A percentile compares a stretch with the other conserved stretches of the same genome.
phyloP scores from a whole-genome alignment of 2,329 filamentous ascomycete genomes.

The Emergomyces africanus region DNA sequence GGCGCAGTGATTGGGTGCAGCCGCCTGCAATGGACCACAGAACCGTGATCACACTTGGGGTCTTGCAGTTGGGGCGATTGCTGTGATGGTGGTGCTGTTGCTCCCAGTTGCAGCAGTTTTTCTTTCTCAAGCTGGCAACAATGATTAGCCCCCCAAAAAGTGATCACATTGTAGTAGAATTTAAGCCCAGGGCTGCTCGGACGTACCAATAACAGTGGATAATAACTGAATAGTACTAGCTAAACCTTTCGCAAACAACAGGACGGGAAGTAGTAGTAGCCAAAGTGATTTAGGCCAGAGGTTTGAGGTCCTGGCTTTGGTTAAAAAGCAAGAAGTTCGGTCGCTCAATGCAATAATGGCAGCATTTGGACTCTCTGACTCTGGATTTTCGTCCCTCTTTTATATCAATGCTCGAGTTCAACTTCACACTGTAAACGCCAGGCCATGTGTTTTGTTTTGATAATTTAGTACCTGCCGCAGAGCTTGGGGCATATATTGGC shows the following conservation, averaged over 20 bases:
- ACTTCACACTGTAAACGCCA: not conserved
- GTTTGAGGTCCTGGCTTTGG: not conserved
- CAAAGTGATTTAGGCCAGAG: not conserved
- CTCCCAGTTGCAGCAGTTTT: not conserved
- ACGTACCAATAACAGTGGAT: not conserved
- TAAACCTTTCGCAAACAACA: not conserved
- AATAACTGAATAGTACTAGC: not conserved
- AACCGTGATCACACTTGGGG: conserved; percentile 2
- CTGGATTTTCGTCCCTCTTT: not conserved
- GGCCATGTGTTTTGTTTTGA: not conserved
- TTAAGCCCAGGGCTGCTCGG: not conserved
- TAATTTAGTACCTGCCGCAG: not conserved
- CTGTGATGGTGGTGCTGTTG: not conserved
- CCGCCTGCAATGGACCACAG: not conserved
- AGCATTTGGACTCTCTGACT: not conserved
- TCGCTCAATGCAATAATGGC: not conserved
- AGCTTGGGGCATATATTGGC: not conserved
- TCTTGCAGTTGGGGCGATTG: conserved; percentile 1
- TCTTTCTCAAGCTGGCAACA: not conserved
- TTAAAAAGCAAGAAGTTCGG: not conserved
- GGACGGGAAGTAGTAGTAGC: not conserved
- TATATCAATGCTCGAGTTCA: not conserved
- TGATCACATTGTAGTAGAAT: not conserved
- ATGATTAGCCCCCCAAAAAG: not conserved
- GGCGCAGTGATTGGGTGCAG: not conserved